These are phyloP conservation scores for Crithidia sp. DNA, from an alignment of 208 protist species.

Conservation along the genomic window DNA sequence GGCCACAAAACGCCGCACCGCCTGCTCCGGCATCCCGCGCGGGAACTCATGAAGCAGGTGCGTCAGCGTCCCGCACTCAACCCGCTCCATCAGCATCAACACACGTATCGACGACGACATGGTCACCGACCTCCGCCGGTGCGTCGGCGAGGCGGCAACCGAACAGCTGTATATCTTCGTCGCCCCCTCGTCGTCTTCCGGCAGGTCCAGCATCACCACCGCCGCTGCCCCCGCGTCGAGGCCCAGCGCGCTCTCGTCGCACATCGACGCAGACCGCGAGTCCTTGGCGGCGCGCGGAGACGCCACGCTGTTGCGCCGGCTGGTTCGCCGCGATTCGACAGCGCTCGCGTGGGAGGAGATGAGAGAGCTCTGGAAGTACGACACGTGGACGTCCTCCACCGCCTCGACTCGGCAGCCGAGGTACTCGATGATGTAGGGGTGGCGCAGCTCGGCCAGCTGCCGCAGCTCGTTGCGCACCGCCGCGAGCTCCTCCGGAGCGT, in stretches of 20 bases:
- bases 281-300: neutral
- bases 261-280: no score
- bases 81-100: conserved; percentile 43
- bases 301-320: neutral
- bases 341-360: conserved; percentile 11
- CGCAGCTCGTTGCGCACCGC: conserved; percentile 41
- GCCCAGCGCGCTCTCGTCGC: no score
- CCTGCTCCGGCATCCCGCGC: conserved; percentile 34
- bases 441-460: conserved; percentile 35
- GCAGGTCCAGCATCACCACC: no score
- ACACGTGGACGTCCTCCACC: conserved; percentile 8
- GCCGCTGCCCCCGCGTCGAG: no score
- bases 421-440: conserved; percentile 46
- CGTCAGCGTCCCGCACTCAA: conserved; percentile 37
- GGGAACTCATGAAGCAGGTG: conserved; percentile 26
- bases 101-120: conserved; percentile 19
- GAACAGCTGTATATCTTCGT: no score
- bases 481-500: conserved; percentile 25
- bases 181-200: no score
- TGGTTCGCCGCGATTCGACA: neutral
- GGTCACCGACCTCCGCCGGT: neutral
- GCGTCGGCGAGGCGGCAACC: neutral
- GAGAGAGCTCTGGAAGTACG: conserved; percentile 4
- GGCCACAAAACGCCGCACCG: conserved; percentile 28
- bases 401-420: conserved; percentile 35